phyloP scores from a whole-genome alignment of 1,139 yeast genomes.

The Debaryomyces sp. region DNA sequence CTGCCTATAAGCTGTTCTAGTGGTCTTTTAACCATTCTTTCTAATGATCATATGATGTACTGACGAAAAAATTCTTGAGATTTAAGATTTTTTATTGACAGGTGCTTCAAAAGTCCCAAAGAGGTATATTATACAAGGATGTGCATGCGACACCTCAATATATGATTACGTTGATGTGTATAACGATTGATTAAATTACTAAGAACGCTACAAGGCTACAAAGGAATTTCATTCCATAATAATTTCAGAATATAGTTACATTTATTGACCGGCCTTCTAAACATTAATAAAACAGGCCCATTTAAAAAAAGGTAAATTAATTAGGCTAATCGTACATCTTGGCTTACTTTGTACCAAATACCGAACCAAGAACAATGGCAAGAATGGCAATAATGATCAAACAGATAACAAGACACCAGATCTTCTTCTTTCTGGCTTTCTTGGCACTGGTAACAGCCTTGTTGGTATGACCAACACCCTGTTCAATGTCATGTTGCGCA shows the following conservation, averaged over 20 bases:
- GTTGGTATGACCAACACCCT: slow-evolving; percentile 92
- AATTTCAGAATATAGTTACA: slow-evolving; percentile 1
- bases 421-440: slow-evolving; percentile 88
- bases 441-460: slow-evolving; percentile 88
- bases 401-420: slow-evolving; percentile 79
- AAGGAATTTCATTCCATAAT: neutral
- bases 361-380: slow-evolving; percentile 65
- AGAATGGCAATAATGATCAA: slow-evolving; percentile 61
- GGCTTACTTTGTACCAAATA: slow-evolving; percentile 19
- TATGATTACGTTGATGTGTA: neutral
- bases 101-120: neutral
- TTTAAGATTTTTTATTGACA: slow-evolving; percentile 1
- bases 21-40: neutral
- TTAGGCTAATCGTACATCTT: slow-evolving; percentile 1
- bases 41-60: neutral
- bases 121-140: neutral
- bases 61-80: neutral
- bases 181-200: neutral
- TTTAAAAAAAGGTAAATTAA: slow-evolving; percentile 1
- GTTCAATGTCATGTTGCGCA: slow-evolving; percentile 90
- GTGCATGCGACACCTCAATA: neutral
- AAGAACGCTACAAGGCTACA: neutral
- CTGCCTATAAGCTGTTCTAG: neutral
- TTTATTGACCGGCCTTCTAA: neutral
- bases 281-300: neutral